phyloP scores from a whole-genome alignment of 768 basidiomycete genomes.

The Suillus subalutaceus region DNA sequence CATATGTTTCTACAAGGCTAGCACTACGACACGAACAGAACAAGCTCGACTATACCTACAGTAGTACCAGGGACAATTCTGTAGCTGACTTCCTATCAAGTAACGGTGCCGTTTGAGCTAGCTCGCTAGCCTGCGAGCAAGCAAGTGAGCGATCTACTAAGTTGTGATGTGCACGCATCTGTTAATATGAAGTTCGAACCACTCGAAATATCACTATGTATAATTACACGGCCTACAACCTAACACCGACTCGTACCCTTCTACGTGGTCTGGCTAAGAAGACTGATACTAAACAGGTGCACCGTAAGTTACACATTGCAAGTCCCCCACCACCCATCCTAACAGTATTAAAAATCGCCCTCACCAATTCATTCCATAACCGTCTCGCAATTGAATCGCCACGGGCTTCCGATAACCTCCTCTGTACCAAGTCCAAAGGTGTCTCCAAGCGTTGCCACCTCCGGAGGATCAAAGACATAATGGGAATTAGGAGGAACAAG shows the following conservation, averaged over 20 bases:
- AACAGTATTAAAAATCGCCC: constrained; percentile 65
- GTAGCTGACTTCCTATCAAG: too few species aligned
- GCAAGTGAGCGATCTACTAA: too few species aligned
- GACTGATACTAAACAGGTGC: neutral
- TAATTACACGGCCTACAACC: neutral
- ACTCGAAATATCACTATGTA: neutral
- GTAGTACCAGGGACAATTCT: too few species aligned
- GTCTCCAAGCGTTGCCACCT: constrained; percentile 41
- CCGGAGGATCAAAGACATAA: constrained; percentile 53
- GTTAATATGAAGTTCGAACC: neutral
- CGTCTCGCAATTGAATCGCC: constrained; percentile 36
- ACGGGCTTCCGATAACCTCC: constrained; percentile 49
- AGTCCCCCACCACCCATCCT: constrained; percentile 79
- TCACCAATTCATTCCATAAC: constrained; percentile 56
- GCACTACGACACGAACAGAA: neutral
- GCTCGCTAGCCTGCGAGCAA: too few species aligned
- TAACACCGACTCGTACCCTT: neutral
- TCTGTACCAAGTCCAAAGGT: constrained; percentile 59
- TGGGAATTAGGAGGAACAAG: constrained; percentile 44
- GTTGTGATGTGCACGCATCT: too few species aligned
- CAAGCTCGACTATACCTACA: neutral
- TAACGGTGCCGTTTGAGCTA: too few species aligned
- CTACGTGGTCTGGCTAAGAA: neutral
- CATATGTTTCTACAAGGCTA: neutral
- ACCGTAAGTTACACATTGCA: constrained; percentile 41